These are phyloP conservation scores for Prunus mongolica DNA, from an alignment of 306 rosid species.

Conservation along the genomic window DNA sequence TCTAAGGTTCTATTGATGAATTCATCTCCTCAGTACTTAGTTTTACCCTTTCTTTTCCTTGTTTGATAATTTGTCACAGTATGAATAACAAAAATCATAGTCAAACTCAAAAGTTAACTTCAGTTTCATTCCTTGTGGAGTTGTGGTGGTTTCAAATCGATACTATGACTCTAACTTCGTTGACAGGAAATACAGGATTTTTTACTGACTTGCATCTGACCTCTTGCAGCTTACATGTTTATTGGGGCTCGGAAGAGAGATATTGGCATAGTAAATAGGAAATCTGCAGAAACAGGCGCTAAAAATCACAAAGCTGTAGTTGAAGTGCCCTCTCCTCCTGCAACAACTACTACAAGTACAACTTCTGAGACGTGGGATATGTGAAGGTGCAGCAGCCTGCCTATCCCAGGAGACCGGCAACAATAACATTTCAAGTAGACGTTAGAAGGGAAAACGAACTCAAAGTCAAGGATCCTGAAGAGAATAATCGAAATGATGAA, in stretches of 20 bases:
- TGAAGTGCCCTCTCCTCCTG: conserved; percentile 22
- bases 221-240: conserved; percentile 65
- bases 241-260: conserved; percentile 51
- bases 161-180: background rate
- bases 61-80: background rate
- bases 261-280: conserved; percentile 17
- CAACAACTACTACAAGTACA: conserved; percentile 15
- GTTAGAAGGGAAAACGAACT: conserved; percentile 58
- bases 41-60: background rate
- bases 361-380: conserved; percentile 35
- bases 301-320: conserved; percentile 31
- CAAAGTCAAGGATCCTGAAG: conserved; percentile 41
- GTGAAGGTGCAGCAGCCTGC: conserved; percentile 29
- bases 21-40: background rate
- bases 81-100: background rate
- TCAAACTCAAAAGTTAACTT: background rate
- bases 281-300: conserved; percentile 26
- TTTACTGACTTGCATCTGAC: conserved; percentile 21
- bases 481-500: conserved; percentile 53
- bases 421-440: conserved; percentile 53
- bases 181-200: conserved; percentile 12
- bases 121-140: background rate
- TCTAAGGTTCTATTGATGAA: background rate
- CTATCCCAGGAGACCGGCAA: conserved; percentile 49
- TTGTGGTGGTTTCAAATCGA: background rate